Conservation (phyloP, 164 flowering plant species). For the Protea cynaroides region DNA sequence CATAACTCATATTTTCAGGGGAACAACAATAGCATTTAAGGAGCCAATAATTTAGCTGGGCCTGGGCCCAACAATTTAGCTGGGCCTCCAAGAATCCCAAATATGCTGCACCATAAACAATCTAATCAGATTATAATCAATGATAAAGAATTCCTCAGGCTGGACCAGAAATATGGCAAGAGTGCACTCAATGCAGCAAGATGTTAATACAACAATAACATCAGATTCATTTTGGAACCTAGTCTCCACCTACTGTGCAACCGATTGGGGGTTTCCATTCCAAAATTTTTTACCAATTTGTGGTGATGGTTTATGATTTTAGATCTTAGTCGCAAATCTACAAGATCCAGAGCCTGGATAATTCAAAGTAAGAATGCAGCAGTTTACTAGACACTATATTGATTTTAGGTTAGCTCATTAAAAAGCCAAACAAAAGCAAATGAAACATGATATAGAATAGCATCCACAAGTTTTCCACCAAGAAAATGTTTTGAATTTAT, state of each 20-base stretch:
- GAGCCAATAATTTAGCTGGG: too few species aligned
- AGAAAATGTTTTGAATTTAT: neutral
- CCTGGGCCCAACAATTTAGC: too few species aligned
- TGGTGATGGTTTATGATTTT: neutral
- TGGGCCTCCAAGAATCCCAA: too few species aligned
- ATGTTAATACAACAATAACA: neutral
- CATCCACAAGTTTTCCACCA: neutral
- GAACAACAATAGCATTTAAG: too few species aligned
- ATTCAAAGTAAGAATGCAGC: neutral
- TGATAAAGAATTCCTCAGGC: too few species aligned
- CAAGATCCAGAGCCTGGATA: neutral
- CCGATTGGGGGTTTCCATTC: neutral
- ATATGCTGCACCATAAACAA: too few species aligned
- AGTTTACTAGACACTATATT: too few species aligned
- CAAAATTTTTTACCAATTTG: neutral
- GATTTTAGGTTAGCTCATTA: too few species aligned
- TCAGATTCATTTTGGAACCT: neutral
- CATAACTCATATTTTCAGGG: too few species aligned
- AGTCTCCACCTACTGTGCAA: neutral
- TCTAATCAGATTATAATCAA: too few species aligned
- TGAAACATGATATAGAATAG: too few species aligned
- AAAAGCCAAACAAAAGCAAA: too few species aligned
- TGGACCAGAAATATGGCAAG: neutral
- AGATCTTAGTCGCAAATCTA: neutral
- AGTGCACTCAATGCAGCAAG: neutral